Base-by-base conservation (phyloP, 2,329 filamentous ascomycete species). In the Raffaelea albimanens region DNA sequence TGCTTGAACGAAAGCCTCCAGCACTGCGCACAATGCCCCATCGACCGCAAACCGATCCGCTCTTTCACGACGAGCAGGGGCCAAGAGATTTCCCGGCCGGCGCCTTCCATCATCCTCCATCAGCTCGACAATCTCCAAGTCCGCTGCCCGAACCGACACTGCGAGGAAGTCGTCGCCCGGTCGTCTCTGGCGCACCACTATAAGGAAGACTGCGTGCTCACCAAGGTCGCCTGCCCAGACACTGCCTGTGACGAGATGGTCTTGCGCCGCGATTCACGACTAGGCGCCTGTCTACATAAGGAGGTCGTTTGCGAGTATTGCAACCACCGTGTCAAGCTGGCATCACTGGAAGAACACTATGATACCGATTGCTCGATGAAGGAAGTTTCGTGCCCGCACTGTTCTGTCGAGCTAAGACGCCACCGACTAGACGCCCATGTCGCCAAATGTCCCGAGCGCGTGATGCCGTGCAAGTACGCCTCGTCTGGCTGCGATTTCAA, bases 91-190 rank as follows among this genome's bases (percentile, higher is more conserved):
- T 50, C 46, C 5, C 51, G 50, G 19, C 48, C 64, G 36, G 66
- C 67, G 1, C 67, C 66, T 8, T 61, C 67, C 7, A 60, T 83
- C 38, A 66, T 83, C 40, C 65, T 70, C 40, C 80, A 80, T 19
- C 77, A 82, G 58, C 72, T 84, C 19, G 79, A 82, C 52, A 72
- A 67, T 49, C 67, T 84, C 11, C 61, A 68, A 22, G 80, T 81
- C 43, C 69, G 71, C 49, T 84, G 80, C 47, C 78, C 80, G 2
- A 76, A 79, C 53, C 61, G 66, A 33, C 76, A 76, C 9, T 84
- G 80, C 58, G 59, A 63, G 34, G 62, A 68, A 36, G 63, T 71
- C 10, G 62, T 78, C 42, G 65, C 72, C 5, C 69, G 80, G 9
- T 75, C 77, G 39, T 66, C 72, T 22, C 67, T 82, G 9, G 69